Base-by-base conservation (phyloP, 2,329 filamentous ascomycete species). In the Curvularia hawaiiensis region DNA sequence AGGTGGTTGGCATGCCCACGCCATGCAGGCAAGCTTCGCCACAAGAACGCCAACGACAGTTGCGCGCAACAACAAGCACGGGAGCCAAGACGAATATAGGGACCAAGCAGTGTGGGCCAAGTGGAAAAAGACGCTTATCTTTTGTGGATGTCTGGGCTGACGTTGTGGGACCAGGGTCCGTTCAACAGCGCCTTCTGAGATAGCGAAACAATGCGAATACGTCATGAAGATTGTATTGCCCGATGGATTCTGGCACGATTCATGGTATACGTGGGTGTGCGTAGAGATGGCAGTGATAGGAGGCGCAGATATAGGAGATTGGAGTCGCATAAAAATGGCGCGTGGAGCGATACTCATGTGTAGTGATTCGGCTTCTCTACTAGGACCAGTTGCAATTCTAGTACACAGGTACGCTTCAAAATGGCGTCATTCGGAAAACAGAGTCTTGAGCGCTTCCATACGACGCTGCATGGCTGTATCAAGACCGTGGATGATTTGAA, bases 71-170 rank as follows among this genome's bases (percentile, higher is more conserved):
- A 26, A 52, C 26, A 52, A 52, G 40, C 40, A 33, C 48, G 24
- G 33, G 26, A 51, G 41, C 24, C 53, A 52, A 18, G 53, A 52
- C 41, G 40, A 33, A 10, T 40, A 33, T 10, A 52, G 40, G 40
- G 48, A 24, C 48, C 39, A 56, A 56, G 53, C 48, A 31, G 24
- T 40, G 45, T 33, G 53, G 40, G 24, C 48, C 40, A 56, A 52
- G 48, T 40, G 31, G 31, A 40, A 40, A 46, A 46, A 52, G 53
- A 56, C 53, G 53, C 53, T 56, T 56, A 56, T 56, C 53, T 56
- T 52, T 56, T 56, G 53, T 56, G 53, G 53, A 46, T 40, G 52
- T 52, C 48, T 46, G 40, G 48, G 26, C 53, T 22, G 39, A 33
- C 33, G 33, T 28, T 56, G 53, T 56, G 48, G 53, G 41, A 56